Evolutionary conservation across 495 filamentous ascomycete species (phyloP), one percentile per base, ranked within the genome.

Genomic region (Xylaria telfairii): DNA sequence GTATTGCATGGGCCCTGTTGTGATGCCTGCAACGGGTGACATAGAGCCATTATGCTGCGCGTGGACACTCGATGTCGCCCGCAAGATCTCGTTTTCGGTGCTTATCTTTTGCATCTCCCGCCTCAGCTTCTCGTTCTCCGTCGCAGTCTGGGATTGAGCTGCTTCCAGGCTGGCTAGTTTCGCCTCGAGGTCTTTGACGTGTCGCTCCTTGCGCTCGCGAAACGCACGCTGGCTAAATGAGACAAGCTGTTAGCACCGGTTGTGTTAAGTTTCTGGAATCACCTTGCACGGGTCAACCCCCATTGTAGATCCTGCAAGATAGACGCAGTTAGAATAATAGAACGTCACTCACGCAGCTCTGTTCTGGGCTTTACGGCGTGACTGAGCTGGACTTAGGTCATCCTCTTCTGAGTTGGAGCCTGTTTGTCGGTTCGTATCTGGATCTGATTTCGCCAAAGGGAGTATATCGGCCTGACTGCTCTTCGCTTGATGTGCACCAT

Each of bases 71-170:
- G 89, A 86, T 21, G 92, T 94, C 9, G 92, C 93, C n/a, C 93
- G 92, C 28, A 99, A 83, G 65, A 97, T 95, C 82, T 98, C 94
- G 79, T 97, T 98, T 80, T 99, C 95, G 37, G 93, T 96, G 65
- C 87, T 87, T 65, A 91, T 90, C 74, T 89, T 89, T 67, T 94
- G 92, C 21, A 97, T 84, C 74, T 94, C 91, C 17, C 91, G 91
- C 83, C 91, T 93, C 8, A 97, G 83, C 21, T 91, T 92, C 80
- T 95, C 93, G 76, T 97, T 97, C 76, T 96, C 93, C 19, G 76
- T 77, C 13, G 78, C 71, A 37, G 82, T 78, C 59, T 80, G 75
- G 62, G 81, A 77, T 74, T 83, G 78, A 10, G 77, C 79, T 71
- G 87, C 83, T 79, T 94, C 91, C 28, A 96, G 86, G 64, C 85